Conservation (phyloP, 1,139 yeast genomes). For the Arxiozyma telluris region DNA sequence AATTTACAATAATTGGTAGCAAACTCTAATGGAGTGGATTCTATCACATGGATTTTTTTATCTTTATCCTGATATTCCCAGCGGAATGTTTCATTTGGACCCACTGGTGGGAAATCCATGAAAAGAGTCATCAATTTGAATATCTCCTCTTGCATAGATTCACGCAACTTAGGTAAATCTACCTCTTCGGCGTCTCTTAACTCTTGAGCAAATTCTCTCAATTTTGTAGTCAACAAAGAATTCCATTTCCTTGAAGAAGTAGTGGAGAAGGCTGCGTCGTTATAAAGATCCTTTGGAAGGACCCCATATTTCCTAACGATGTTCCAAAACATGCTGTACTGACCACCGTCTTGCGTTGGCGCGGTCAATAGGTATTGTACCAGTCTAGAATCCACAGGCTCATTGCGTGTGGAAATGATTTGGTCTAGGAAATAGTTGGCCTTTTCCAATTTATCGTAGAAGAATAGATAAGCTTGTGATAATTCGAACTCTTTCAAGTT, state of each 20-base stretch:
- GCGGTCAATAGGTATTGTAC: conserved; percentile 51
- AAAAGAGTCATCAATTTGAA: conserved; percentile 57
- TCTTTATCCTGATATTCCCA: conserved; percentile 76
- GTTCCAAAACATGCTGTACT: conserved; percentile 73
- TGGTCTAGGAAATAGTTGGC: conserved; percentile 72
- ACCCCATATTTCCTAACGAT: conserved; percentile 68
- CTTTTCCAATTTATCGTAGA: conserved; percentile 67
- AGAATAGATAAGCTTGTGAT: conserved; percentile 63
- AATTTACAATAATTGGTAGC: conserved; percentile 43
- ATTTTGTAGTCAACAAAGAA: conserved; percentile 51
- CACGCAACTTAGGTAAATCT: conserved; percentile 34
- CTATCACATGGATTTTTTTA: conserved; percentile 45
- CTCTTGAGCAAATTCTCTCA: conserved; percentile 66
- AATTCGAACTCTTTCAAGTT: conserved; percentile 63
- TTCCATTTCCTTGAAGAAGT: conserved; percentile 50
- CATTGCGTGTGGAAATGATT: conserved; percentile 54
- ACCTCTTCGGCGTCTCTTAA: conserved; percentile 41
- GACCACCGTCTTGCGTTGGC: conserved; percentile 79
- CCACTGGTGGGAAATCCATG: conserved; percentile 66
- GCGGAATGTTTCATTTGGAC: conserved; percentile 51
- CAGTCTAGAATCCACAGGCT: conserved; percentile 58
- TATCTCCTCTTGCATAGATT: conserved; percentile 47
- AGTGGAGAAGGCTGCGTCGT: conserved; percentile 56
- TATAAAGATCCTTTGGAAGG: conserved; percentile 63
- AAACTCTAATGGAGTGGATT: conserved; percentile 56